These are phyloP conservation scores for Begonia fuchsioides DNA, from an alignment of 306 rosid genomes.

Conservation along the genomic window DNA sequence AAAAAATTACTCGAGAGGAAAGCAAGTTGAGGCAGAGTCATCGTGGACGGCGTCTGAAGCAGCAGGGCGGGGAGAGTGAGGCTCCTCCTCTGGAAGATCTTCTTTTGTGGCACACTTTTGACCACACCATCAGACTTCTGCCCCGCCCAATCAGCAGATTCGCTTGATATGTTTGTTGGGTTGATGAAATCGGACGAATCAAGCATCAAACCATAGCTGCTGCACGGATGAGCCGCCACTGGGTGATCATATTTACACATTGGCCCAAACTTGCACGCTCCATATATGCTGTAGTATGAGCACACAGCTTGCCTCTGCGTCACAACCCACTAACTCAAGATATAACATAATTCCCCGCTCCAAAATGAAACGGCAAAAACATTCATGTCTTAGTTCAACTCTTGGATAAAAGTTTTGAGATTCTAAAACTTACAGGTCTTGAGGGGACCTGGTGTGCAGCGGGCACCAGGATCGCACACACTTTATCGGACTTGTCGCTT, in stretches of 20 bases:
- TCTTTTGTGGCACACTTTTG: slow-evolving; percentile 31
- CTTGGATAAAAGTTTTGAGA: too few relatives aligned
- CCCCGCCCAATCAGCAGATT: slow-evolving; percentile 18
- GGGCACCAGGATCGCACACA: too few relatives aligned
- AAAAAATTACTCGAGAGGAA: too few relatives aligned
- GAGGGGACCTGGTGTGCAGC: too few relatives aligned
- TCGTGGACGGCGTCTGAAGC: slow-evolving; percentile 30
- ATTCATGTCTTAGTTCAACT: too few relatives aligned
- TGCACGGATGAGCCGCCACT: slow-evolving; percentile 22
- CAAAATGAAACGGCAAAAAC: too few relatives aligned
- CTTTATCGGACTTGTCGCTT: too few relatives aligned
- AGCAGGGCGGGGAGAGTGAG: slow-evolving; percentile 12
- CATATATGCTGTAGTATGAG: slow-evolving; percentile 43
- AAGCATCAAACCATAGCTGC: slow-evolving; percentile 26
- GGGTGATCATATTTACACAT: slow-evolving; percentile 78
- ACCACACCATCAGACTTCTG: slow-evolving; percentile 9
- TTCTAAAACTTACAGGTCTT: slow-evolving; percentile 64
- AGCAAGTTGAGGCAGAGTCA: slow-evolving; percentile 31
- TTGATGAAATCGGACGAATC: slow-evolving; percentile 25
- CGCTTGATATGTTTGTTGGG: slow-evolving; percentile 28
- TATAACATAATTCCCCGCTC: too few relatives aligned
- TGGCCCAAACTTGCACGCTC: slow-evolving; percentile 73
- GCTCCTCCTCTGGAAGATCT: slow-evolving; percentile 33
- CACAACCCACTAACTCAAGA: too few relatives aligned
- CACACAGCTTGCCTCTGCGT: slow-evolving; percentile 65